A percentile compares a stretch with the other conserved stretches of the same genome.
Evolutionary conservation across 495 filamentous ascomycete species (phyloP).

Genomic region (Aspergillus funiculosus): DNA sequence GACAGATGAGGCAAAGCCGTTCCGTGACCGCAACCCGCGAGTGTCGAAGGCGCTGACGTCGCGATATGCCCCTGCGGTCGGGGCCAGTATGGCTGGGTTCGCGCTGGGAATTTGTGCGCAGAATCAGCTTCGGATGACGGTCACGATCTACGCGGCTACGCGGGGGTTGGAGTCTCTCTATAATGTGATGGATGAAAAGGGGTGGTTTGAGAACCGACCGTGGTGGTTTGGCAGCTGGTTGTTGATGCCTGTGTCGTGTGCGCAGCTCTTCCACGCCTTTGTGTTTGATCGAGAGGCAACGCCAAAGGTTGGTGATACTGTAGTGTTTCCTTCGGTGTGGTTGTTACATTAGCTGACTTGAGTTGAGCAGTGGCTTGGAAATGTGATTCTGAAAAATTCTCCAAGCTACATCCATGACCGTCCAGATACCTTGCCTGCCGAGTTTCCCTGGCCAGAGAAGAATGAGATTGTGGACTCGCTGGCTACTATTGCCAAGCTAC

Average conservation of each 20-base stretch:
- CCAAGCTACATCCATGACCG: constrained; percentile 70
- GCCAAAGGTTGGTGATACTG: constrained; percentile 45
- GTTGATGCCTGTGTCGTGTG: constrained; percentile 85
- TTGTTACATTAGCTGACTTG: constrained; percentile 15
- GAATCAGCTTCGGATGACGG: constrained; percentile 68
- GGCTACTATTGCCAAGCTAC: constrained; percentile 68
- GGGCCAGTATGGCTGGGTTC: constrained; percentile 78
- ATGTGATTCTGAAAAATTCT: constrained; percentile 67
- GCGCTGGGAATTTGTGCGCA: constrained; percentile 73
- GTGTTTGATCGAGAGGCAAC: constrained; percentile 90
- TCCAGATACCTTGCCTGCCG: constrained; percentile 60
- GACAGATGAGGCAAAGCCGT: constrained; percentile 64
- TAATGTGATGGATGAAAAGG: constrained; percentile 73
- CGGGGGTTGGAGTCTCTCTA: constrained; percentile 81
- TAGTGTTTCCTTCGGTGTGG: neutral
- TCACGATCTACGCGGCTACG: constrained; percentile 72
- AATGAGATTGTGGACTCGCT: constrained; percentile 76
- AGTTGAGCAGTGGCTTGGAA: constrained; percentile 53
- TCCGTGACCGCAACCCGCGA: constrained; percentile 75
- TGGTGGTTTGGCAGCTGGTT: constrained; percentile 97
- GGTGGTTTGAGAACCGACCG: constrained; percentile 67
- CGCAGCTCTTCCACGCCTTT: constrained; percentile 85
- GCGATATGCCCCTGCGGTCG: constrained; percentile 75
- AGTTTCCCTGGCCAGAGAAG: constrained; percentile 66
- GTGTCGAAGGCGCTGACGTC: constrained; percentile 70